These are phyloP conservation scores for Sporothrix brunneoviolacea DNA, from an alignment of 2,329 filamentous ascomycete species.

Conservation along the genomic window DNA sequence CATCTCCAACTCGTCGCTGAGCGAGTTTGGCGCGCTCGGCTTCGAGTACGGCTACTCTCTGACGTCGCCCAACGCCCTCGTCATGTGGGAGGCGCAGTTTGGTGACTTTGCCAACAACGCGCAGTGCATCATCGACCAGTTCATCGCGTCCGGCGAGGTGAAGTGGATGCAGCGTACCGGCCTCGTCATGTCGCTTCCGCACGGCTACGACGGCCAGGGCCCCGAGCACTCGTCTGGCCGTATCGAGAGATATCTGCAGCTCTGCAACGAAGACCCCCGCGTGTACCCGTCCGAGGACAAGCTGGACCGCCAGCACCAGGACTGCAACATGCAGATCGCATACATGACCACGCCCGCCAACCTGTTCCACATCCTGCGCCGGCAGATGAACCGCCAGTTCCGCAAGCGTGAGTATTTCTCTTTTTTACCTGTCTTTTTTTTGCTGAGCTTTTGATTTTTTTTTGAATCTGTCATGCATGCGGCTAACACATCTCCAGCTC, in stretches of 20 bases:
- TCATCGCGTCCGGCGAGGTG: slow-evolving; percentile 92
- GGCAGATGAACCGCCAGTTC: slow-evolving; percentile 99
- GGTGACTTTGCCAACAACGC: slow-evolving; percentile 99
- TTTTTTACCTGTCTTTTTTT: neutral
- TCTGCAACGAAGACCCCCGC: slow-evolving; percentile 95
- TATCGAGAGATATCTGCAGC: slow-evolving; percentile 93
- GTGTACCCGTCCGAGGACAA: slow-evolving; percentile 84
- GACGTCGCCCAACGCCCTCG: slow-evolving; percentile 90
- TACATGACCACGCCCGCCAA: slow-evolving; percentile 97
- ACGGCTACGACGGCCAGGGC: slow-evolving; percentile 97
- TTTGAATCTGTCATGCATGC: neutral
- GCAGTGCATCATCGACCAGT: slow-evolving; percentile 98
- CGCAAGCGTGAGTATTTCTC: slow-evolving; percentile 72
- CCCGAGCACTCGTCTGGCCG: slow-evolving; percentile 97
- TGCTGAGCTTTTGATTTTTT: neutral
- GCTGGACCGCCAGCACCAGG: slow-evolving; percentile 94
- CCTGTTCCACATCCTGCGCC: slow-evolving; percentile 89
- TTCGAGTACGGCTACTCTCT: slow-evolving; percentile 99
- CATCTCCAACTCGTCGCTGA: slow-evolving; percentile 89
- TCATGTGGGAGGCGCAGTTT: slow-evolving; percentile 99
- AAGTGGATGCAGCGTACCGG: slow-evolving; percentile 99
- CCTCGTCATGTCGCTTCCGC: slow-evolving; percentile 90
- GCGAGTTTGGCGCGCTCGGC: slow-evolving; percentile 67
- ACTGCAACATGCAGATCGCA: slow-evolving; percentile 98
- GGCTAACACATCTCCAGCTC: slow-evolving; percentile 46